Conservation (phyloP, 164 flowering plant species). For the Vitis riparia region DNA sequence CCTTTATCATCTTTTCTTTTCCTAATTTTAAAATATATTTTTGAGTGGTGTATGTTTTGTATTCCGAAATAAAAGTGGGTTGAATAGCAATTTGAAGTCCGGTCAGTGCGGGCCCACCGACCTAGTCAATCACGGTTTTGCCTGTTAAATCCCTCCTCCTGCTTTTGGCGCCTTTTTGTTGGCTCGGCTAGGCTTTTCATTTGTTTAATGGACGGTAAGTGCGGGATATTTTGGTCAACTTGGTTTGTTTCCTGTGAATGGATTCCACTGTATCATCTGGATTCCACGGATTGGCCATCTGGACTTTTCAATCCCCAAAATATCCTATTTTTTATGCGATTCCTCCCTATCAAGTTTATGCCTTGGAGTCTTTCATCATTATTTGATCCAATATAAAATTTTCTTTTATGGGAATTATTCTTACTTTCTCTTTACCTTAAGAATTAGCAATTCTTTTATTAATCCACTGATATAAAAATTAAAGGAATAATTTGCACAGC, state of each 20-base stretch:
- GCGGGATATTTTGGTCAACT: conserved; percentile 1
- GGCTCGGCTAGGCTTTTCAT: conserved; percentile 17
- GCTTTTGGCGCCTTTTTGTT: background rate
- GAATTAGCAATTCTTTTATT: too few relatives aligned
- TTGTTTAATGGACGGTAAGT: background rate
- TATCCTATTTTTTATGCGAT: too few relatives aligned
- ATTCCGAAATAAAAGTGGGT: conserved; percentile 6
- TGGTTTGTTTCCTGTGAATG: too few relatives aligned
- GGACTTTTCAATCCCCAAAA: background rate
- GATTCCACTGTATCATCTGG: background rate
- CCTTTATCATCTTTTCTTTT: conserved; percentile 14
- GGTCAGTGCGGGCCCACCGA: conserved; percentile 30
- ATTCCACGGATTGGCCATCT: background rate
- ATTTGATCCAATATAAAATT: too few relatives aligned
- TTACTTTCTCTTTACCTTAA: too few relatives aligned
- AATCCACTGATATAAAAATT: too few relatives aligned
- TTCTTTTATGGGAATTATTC: too few relatives aligned
- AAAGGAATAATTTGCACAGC: too few relatives aligned
- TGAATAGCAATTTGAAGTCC: conserved; percentile 25
- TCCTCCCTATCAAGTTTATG: too few relatives aligned
- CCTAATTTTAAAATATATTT: background rate
- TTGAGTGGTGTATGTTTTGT: conserved; percentile 27
- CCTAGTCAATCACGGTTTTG: conserved; percentile 27
- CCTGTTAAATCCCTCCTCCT: background rate
- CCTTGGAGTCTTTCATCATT: too few relatives aligned